phyloP scores from a whole-genome alignment of 768 basidiomycete species.

The Mycena capillaripes region DNA sequence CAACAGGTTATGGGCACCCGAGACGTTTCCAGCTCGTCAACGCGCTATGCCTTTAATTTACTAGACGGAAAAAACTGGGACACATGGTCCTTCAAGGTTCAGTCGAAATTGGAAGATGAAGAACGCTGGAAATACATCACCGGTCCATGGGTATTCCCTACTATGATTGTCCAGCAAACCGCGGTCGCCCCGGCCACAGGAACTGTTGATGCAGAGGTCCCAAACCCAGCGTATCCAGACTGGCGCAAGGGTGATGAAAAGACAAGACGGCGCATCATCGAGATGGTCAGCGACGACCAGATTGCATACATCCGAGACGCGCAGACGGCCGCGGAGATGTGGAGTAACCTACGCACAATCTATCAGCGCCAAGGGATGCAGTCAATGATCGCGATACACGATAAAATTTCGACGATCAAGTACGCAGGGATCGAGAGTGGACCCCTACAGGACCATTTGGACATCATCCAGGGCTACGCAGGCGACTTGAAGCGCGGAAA shows the following conservation, averaged over 20 bases:
- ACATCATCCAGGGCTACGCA: slow-evolving; percentile 2
- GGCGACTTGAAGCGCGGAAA: slow-evolving; percentile 1
- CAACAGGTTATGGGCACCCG: too few species aligned
- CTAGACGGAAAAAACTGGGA: too few species aligned
- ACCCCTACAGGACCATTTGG: slow-evolving; percentile 15
- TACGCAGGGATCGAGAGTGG: slow-evolving; percentile 5
- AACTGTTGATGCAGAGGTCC: not conserved
- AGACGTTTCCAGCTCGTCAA: too few species aligned
- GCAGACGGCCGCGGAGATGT: slow-evolving; percentile 4
- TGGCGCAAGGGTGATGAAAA: not conserved
- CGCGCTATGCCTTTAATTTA: too few species aligned
- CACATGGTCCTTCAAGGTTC: too few species aligned
- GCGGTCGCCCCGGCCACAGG: not conserved
- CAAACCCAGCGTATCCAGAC: not conserved
- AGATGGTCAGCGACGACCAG: slow-evolving; percentile 11
- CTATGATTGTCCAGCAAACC: not conserved
- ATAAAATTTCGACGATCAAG: not conserved
- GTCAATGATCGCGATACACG: slow-evolving; percentile 7
- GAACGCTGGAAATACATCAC: not conserved
- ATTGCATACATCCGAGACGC: slow-evolving; percentile 3
- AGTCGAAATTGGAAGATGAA: not conserved
- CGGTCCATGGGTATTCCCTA: not conserved
- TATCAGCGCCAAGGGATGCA: slow-evolving; percentile 4
- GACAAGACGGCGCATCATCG: not conserved
- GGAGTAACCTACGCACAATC: slow-evolving; percentile 1